A percentile compares a stretch with the other conserved stretches of the same genome.
These are phyloP conservation scores for Carex arenaria DNA, from an alignment of 202 grass and related monocot species.

Conservation along the genomic window DNA sequence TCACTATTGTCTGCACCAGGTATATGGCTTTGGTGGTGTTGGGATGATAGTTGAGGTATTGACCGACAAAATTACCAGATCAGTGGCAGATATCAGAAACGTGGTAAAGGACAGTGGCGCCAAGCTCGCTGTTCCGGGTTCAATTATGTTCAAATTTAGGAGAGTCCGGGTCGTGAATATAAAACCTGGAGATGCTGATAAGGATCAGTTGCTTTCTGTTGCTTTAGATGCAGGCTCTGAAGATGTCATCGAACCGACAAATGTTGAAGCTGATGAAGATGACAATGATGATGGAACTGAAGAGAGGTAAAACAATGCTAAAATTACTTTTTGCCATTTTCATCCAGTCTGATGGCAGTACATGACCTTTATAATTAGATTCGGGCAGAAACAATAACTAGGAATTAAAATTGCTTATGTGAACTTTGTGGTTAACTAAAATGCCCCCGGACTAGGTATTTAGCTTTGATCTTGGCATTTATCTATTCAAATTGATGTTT, in stretches of 20 bases:
- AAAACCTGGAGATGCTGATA: conserved; percentile 70
- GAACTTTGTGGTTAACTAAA: no score
- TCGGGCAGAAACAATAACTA: background rate
- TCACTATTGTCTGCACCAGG: conserved; percentile 31
- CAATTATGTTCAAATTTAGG: conserved; percentile 88
- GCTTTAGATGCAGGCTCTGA: conserved; percentile 88
- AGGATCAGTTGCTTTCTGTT: conserved; percentile 66
- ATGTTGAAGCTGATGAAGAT: conserved; percentile 41
- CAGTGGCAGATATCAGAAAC: conserved; percentile 65
- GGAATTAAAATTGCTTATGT: no score
- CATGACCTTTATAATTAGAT: background rate
- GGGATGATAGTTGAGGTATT: conserved; percentile 94
- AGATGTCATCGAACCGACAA: conserved; percentile 86
- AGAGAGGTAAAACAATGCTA: conserved; percentile 55
- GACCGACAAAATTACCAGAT: conserved; percentile 99
- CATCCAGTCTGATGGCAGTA: background rate
- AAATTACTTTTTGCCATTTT: background rate
- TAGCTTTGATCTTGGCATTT: background rate
- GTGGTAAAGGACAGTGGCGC: conserved; percentile 63
- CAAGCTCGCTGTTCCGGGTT: conserved; percentile 92
- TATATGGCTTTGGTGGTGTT: conserved; percentile 97
- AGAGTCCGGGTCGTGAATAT: conserved; percentile 76
- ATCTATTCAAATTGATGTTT: background rate
- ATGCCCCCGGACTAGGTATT: background rate
- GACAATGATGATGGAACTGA: conserved; percentile 35